Evolutionary conservation across 176 grass and related monocot species (phyloP).

Genomic region (Tillandsia fasciculata): DNA sequence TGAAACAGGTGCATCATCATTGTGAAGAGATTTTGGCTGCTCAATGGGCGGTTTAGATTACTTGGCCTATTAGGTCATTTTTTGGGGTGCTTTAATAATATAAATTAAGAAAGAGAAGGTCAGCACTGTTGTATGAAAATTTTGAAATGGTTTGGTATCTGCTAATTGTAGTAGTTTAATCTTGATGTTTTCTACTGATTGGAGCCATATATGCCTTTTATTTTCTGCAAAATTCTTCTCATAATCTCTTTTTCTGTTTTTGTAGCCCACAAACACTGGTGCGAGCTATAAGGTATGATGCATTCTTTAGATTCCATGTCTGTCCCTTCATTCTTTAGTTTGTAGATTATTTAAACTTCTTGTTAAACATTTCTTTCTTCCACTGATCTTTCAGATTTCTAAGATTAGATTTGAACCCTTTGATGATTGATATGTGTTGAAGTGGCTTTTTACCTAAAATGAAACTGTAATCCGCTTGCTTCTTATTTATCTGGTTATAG

Average conservation of each 20-base stretch:
- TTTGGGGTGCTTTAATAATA: neutral
- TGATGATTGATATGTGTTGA: neutral
- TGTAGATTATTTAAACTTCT: neutral
- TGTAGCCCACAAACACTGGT: conserved; percentile 96
- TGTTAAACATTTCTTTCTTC: neutral
- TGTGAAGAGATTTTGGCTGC: neutral
- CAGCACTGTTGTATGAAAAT: too few species aligned
- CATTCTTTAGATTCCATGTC: conserved; percentile 6
- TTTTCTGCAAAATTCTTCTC: conserved; percentile 5
- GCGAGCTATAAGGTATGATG: conserved; percentile 76
- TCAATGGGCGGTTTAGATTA: neutral
- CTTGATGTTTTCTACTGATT: too few species aligned
- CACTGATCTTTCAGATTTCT: conserved; percentile 4
- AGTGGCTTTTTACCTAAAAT: neutral
- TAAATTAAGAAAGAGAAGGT: neutral
- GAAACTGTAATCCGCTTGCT: neutral
- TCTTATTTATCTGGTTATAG: neutral
- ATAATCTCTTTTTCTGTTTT: conserved; percentile 4
- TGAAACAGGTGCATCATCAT: neutral
- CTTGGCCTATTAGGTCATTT: neutral
- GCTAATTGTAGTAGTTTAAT: too few species aligned
- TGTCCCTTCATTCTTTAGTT: neutral
- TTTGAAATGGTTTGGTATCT: too few species aligned
- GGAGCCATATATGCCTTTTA: neutral
- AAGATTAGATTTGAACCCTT: conserved; percentile 2